Evolutionary conservation across 345 rosid species (phyloP).

Genomic region (Fremontodendron californicum): DNA sequence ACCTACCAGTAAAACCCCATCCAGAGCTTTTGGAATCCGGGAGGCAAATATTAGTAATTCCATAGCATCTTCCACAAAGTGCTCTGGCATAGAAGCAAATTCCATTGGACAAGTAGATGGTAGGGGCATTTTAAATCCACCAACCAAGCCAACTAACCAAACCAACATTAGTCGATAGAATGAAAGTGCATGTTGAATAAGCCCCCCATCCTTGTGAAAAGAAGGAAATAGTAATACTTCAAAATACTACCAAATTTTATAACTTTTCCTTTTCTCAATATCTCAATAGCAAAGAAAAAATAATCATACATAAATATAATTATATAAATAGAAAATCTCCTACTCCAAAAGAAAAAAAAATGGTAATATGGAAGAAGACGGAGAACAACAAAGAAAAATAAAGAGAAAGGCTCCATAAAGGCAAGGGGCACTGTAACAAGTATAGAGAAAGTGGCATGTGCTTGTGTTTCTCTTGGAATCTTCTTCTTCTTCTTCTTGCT

Average conservation of each 20-base stretch:
- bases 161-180: slow-evolving; percentile 84
- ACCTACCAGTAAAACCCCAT: slow-evolving; percentile 77
- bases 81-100: slow-evolving; percentile 96
- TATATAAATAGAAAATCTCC: not conserved
- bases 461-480: not conserved
- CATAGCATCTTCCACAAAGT: slow-evolving; percentile 98
- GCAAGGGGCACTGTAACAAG: not conserved
- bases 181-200: slow-evolving; percentile 78
- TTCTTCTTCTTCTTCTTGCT: not conserved
- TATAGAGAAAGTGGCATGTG: not conserved
- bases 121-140: slow-evolving; percentile 95
- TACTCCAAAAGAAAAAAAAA: not conserved
- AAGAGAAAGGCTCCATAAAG: not conserved
- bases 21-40: slow-evolving; percentile 84
- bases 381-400: not conserved
- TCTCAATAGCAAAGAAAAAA: not conserved
- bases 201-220: slow-evolving; percentile 59
- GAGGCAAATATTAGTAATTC: slow-evolving; percentile 92
- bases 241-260: not conserved
- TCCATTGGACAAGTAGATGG: slow-evolving; percentile 82
- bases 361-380: no score
- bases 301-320: slow-evolving; percentile 10
- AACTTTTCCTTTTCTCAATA: not conserved
- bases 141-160: slow-evolving; percentile 86
- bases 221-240: not conserved